A percentile compares a stretch with the other conserved stretches of the same genome.
Evolutionary conservation across 2,329 filamentous ascomycete species (phyloP).

Genomic region (Cladophialophora carrionii): DNA sequence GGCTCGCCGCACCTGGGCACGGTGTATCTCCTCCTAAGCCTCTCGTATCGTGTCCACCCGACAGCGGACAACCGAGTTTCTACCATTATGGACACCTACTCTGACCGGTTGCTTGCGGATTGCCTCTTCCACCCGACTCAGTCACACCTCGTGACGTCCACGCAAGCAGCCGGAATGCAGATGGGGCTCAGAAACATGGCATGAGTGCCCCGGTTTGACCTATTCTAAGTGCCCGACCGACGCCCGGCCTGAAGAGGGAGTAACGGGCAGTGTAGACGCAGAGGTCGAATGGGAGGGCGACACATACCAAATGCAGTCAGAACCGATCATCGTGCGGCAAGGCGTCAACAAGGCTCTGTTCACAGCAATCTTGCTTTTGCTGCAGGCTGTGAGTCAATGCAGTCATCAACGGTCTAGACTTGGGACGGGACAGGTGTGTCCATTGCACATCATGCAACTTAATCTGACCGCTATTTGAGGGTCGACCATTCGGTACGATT

Average conservation of each 20-base stretch:
- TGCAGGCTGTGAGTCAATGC: neutral
- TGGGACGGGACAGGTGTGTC: conserved; percentile 6
- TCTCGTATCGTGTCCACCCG: neutral
- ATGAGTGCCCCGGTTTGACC: neutral
- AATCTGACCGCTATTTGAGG: conserved; percentile 27
- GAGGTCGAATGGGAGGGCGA: conserved; percentile 15
- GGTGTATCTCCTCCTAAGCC: neutral
- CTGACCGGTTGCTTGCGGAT: conserved; percentile 3
- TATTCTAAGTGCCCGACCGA: neutral
- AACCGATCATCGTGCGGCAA: neutral
- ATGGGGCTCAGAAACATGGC: neutral
- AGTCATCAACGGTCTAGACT: conserved; percentile 12
- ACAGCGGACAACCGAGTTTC: neutral
- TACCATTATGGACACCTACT: neutral
- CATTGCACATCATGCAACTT: conserved; percentile 23
- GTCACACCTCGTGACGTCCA: conserved; percentile 4
- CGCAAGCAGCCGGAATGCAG: conserved; percentile 3
- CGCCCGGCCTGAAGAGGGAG: neutral
- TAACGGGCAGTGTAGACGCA: neutral
- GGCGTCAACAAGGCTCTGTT: conserved; percentile 7
- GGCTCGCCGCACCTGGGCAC: too few species aligned
- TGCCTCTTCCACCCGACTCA: neutral
- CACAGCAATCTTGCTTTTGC: neutral
- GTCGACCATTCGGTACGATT: neutral
- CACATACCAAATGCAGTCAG: conserved; percentile 11